Base-by-base conservation (phyloP, 169 alveolate genomes). In the Pseudocohnilembus persalinus region DNA sequence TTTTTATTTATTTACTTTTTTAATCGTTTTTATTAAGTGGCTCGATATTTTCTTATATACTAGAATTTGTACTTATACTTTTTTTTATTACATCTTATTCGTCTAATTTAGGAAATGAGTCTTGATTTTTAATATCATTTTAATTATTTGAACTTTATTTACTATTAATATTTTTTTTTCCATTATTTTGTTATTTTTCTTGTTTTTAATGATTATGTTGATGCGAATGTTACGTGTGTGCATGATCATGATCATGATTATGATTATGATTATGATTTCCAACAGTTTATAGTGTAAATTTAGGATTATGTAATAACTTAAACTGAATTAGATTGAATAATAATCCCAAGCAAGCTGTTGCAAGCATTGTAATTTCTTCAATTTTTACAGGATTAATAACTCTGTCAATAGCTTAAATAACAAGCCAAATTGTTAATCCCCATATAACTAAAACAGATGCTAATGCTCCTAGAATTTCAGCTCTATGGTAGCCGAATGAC, bases 391-490 rank as follows among this genome's bases (percentile, higher is more conserved):
- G 85, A 29, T 74, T 72, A 0, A 93, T 83, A 24, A 91, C 79
- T 89, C 96, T 88, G 26, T 91, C 89, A 65, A 91, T 85, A 6
- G 93, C 96, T 87, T 91, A 95, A 31, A 68, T 49, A 31, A 93
- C 76, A 15, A 93, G 90, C 95, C 95, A 93, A 25, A 89, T 79
- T 29, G 92, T 91, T 4, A 93, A 76, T 27, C 89, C 96, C 96
- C 96, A 93, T 27, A 93, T 93, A 24, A 93, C 76, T 32, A 91
- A 72, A 26, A 93, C 88, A 29, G 92, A 83, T 27, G 88, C 88
- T 72, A 91, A 79, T 26, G 96, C 96, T 34, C 96, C 96, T 20
- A 93, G 76, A 31, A 91, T 91, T 87, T 93, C 96, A 26, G 93
- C 91, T 90, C 96, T 91, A n/a, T n/a, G n/a, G n/a, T n/a, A n/a